These are phyloP conservation scores for Diplodia scrobiculata DNA, from an alignment of 2,329 filamentous ascomycete species.

Conservation along the genomic window DNA sequence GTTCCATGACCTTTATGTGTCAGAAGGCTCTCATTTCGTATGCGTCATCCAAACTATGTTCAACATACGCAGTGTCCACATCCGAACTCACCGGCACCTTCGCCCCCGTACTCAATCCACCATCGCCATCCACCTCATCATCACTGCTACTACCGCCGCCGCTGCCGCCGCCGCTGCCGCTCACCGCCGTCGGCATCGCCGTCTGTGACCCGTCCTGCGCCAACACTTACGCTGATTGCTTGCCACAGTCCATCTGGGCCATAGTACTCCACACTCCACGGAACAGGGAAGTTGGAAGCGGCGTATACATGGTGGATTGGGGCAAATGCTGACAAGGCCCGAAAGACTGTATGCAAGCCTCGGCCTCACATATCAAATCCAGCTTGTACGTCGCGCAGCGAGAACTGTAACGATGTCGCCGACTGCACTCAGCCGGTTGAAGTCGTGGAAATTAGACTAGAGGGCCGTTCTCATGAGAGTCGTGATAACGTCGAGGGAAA, in stretches of 20 bases:
- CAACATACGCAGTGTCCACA: background rate
- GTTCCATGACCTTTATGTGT: background rate
- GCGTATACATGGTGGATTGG: background rate
- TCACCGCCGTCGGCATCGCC: conserved; percentile 7
- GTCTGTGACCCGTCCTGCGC: background rate
- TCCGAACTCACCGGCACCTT: background rate
- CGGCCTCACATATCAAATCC: background rate
- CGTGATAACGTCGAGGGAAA: background rate
- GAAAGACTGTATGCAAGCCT: background rate
- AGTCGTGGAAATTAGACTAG: background rate
- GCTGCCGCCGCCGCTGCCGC: background rate
- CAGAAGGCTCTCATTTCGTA: background rate
- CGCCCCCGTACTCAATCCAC: background rate
- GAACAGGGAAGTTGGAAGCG: conserved; percentile 31
- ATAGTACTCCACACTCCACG: conserved; percentile 31
- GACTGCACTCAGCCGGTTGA: background rate
- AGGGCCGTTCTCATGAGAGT: background rate
- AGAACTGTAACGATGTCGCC: background rate
- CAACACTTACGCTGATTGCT: conserved; percentile 26
- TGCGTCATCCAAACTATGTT: background rate
- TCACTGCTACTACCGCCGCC: background rate
- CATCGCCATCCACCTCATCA: no score
- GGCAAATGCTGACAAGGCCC: background rate
- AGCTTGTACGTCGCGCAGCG: background rate
- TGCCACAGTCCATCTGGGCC: conserved; percentile 36